phyloP scores from a whole-genome alignment of 2,329 filamentous ascomycete genomes.

The Zymoseptoria passerinii region DNA sequence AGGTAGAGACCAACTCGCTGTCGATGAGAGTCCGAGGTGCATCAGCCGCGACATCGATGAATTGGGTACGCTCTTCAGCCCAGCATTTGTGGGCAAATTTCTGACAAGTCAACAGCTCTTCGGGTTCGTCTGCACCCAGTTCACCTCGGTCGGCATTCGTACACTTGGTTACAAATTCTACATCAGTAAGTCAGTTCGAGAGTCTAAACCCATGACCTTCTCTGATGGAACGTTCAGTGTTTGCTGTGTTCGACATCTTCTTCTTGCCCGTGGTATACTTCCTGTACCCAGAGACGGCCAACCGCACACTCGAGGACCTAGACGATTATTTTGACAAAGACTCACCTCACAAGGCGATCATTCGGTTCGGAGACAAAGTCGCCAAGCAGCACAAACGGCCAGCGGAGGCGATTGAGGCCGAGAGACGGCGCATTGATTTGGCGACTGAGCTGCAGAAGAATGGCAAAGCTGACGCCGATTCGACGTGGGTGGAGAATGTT shows the following conservation, averaged over 20 bases:
- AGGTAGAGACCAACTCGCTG: constrained; percentile 9
- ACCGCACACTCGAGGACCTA: constrained; percentile 24
- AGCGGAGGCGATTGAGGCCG: constrained; percentile 18
- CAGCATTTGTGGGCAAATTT: not conserved
- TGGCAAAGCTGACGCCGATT: not conserved
- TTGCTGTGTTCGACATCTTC: constrained; percentile 4
- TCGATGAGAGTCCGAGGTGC: constrained; percentile 7
- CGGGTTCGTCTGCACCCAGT: constrained; percentile 10
- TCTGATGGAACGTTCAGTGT: not conserved
- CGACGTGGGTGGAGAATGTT: constrained; percentile 2
- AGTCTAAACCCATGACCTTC: too few species aligned
- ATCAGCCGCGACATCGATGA: constrained; percentile 6
- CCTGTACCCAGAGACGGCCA: constrained; percentile 25
- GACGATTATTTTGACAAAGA: constrained; percentile 22
- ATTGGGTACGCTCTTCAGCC: not conserved
- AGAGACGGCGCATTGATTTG: constrained; percentile 15
- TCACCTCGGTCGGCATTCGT: constrained; percentile 8
- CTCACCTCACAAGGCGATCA: constrained; percentile 14
- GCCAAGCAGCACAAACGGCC: constrained; percentile 19
- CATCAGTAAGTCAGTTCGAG: not conserved
- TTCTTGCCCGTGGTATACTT: constrained; percentile 17
- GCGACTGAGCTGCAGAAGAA: constrained; percentile 1
- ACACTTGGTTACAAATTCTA: constrained; percentile 12
- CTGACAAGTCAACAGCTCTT: not conserved
- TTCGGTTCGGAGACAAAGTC: constrained; percentile 16